Conservation (phyloP, 1,139 yeast genomes). For the Magnusiomyces sp. region DNA sequence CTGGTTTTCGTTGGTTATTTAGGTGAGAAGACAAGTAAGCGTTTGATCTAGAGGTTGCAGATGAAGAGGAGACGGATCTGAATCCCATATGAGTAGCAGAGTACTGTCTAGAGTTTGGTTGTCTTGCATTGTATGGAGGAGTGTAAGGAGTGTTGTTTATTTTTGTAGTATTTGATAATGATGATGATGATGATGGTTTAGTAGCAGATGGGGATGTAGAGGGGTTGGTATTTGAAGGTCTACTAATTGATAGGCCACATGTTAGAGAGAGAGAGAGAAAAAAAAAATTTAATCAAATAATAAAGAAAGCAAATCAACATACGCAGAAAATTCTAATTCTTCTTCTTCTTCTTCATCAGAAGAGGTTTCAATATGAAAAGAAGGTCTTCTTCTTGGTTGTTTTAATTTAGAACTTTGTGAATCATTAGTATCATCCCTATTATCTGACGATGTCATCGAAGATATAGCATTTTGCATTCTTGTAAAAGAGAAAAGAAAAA, state of each 20-base stretch:
- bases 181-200: neutral
- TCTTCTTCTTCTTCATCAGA: slow-evolving; percentile 16
- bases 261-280: neutral
- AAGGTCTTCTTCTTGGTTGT: slow-evolving; percentile 13
- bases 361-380: slow-evolving; percentile 17
- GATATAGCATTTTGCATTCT: too few species aligned
- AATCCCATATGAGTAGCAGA: neutral
- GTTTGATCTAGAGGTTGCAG: neutral
- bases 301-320: neutral
- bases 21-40: neutral
- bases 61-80: neutral
- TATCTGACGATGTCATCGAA: too few species aligned
- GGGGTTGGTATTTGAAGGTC: neutral
- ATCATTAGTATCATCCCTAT: too few species aligned
- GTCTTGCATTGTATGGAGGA: neutral
- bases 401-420: too few species aligned
- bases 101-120: neutral
- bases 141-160: neutral
- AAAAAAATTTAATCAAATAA: neutral
- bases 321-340: neutral
- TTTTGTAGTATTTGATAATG: neutral
- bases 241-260: neutral
- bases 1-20: neutral
- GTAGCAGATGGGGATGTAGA: neutral
- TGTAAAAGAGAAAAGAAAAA: too few species aligned